Conservation (phyloP, 164 flowering plant species). For the Macadamia integrifolia region DNA sequence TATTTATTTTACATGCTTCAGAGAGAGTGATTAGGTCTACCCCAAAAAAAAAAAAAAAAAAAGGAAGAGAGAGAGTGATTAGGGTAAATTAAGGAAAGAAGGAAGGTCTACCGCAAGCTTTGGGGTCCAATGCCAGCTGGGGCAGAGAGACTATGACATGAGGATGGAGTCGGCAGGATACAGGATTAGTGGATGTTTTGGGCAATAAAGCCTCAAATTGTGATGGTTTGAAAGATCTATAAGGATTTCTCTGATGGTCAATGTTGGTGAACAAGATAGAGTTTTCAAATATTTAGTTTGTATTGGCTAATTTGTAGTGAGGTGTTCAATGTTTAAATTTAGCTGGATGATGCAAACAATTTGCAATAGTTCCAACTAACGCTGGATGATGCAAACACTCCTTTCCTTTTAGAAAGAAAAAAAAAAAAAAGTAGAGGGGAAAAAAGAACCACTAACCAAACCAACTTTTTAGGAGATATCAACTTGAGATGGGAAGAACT, state of each 20-base stretch:
- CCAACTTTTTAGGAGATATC: no score
- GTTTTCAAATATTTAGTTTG: no score
- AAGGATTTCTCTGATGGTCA: no score
- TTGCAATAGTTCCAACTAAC: background rate
- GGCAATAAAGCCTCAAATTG: background rate
- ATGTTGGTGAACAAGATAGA: no score
- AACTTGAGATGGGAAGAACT: background rate
- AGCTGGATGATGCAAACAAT: background rate
- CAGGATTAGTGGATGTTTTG: background rate
- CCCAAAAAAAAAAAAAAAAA: no score
- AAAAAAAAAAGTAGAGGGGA: no score
- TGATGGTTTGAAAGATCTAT: background rate
- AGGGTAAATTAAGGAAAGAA: background rate
- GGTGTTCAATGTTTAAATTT: no score
- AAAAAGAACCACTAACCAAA: no score
- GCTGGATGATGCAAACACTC: no score
- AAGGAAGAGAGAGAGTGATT: background rate
- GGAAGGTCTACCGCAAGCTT: background rate
- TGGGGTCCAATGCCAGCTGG: background rate
- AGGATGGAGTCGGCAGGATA: background rate
- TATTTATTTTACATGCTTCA: background rate
- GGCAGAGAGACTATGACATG: background rate
- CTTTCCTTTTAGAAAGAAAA: no score
- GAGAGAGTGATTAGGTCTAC: background rate
- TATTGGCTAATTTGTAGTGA: no score